Evolutionary conservation across 768 basidiomycete genomes (phyloP), one percentile per base, ranked within the genome.

Genomic region (Leccinum broughii): DNA sequence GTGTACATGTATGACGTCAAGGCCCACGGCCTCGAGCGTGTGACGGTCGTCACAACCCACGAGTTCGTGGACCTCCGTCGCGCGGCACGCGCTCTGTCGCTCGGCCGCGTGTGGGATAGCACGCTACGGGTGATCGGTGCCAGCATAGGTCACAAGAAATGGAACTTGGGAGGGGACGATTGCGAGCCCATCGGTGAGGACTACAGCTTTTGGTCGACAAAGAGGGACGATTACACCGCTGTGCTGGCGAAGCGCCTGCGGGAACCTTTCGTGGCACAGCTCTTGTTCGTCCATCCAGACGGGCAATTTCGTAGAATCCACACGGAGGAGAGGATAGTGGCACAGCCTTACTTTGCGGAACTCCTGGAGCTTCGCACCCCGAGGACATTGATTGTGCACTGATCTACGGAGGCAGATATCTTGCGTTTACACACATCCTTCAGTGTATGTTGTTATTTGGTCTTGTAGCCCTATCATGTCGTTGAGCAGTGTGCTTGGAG

Each of bases 51-150:
- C 35, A 61, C 67, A 10, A 60, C 62, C 1, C 54, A 60, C 52
- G 54, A 58, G 41, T 55, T 72, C 26, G 56, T 51, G 2, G 54
- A 64, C 15, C 3, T 24, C 11, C 48, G 3, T 37, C 24, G 8
- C 1, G 49, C 61, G 6, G 58, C 59, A 3, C 68, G 57, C 14
- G 50, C 56, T 4, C 55, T 62, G 1, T 67, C 66, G 26, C 58
- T 70, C 37, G 57, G 60, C 5, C 69, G 71, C 20, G 58, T 70
- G 28, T 70, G 70, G 70, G 70, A 70, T 9, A 67, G 65, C 14
- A 35, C 68, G 3, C 61, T 69, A 7, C 61, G 63, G 7, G 26
- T 54, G 28, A 11, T 65, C 6, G 53, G 62, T 10, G 10, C 20
- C 1, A n/a, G 54, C 2, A 59, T n/a, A 60, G 26, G 6, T 13